Base-by-base conservation (phyloP, 805 yeast species). In the Candida dendrica region DNA sequence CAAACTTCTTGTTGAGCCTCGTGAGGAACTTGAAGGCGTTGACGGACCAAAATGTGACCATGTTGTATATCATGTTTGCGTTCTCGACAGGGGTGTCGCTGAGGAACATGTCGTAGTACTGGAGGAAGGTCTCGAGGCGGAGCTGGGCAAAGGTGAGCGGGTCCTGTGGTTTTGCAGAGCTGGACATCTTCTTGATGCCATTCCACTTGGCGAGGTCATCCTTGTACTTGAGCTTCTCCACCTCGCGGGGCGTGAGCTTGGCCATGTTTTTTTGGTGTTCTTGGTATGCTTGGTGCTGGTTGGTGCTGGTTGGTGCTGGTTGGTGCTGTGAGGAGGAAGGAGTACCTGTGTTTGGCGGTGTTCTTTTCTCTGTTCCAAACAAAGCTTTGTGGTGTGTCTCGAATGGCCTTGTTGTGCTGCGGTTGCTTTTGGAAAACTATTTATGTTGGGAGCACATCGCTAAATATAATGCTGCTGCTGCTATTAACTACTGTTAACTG, bases 191-290 rank as follows among this genome's bases (percentile, higher is more conserved):
- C 8, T 34, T 37, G 11, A 43, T 36, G 14, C 37, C 30, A 5
- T 16, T 30, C 60, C 60, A 56, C 33, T 50, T 44, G 13, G 45
- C 50, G 1, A 42, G 22, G 18, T 50, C 53, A 15, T 42, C 48
- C 34, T 42, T 45, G 7, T 50, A 22, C 14, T 19, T 20, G 26
- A n/a, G 13, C 16, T 34, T 34, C 15, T 22, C 37, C 11, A 2
- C 9, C n/a, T 32, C 34, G n/a, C 8, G 7, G 13, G 34, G 18
- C 6, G 33, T 7, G 8, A 22, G 24, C 24, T 22, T 22, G 8
- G 8, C 24, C 24, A 22, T 22, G 6, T 22, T 8, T 22, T 22
- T 8, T 22, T 22, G 24, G n/a, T n/a, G n/a, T n/a, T n/a, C n/a
- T n/a, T n/a, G n/a, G n/a, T n/a, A n/a, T n/a, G n/a, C n/a, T n/a